Evolutionary conservation across 2,329 filamentous ascomycete species (phyloP).

Genomic region (Claviceps sp.): DNA sequence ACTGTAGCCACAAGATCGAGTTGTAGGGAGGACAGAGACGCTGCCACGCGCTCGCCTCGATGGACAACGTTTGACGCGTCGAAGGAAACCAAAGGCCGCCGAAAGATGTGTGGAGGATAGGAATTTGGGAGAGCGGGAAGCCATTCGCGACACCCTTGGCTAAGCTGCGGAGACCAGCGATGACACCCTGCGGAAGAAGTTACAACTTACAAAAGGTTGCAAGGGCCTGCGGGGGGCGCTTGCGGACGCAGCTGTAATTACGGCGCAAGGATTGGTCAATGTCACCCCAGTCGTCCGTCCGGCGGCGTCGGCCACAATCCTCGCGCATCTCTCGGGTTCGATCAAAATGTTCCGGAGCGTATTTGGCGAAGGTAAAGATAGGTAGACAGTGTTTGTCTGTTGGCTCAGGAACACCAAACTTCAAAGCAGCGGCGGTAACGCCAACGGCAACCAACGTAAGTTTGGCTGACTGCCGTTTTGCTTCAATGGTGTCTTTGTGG

Average conservation of each 20-base stretch:
- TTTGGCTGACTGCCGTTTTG: no score
- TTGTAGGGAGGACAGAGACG: constrained; percentile 1
- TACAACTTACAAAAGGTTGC: background rate
- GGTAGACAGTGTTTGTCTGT: background rate
- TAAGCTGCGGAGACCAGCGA: background rate
- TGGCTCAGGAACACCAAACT: no score
- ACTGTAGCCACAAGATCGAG: constrained; percentile 2
- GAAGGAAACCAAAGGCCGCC: background rate
- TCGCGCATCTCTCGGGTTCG: background rate
- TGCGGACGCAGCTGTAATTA: background rate
- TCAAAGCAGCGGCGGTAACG: no score
- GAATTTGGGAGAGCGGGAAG: constrained; percentile 4
- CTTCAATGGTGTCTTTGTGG: no score
- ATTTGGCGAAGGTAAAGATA: no score
- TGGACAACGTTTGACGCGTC: background rate
- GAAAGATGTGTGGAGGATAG: background rate
- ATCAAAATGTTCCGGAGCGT: background rate
- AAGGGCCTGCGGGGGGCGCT: background rate
- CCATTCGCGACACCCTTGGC: constrained; percentile 6
- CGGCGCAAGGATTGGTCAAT: background rate
- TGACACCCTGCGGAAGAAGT: background rate
- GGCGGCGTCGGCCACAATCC: background rate
- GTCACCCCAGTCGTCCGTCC: background rate
- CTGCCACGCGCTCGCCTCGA: constrained; percentile 2
- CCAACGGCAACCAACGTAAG: no score